Base-by-base conservation (phyloP, 257 asterid species). In the Plantago elongata region DNA sequence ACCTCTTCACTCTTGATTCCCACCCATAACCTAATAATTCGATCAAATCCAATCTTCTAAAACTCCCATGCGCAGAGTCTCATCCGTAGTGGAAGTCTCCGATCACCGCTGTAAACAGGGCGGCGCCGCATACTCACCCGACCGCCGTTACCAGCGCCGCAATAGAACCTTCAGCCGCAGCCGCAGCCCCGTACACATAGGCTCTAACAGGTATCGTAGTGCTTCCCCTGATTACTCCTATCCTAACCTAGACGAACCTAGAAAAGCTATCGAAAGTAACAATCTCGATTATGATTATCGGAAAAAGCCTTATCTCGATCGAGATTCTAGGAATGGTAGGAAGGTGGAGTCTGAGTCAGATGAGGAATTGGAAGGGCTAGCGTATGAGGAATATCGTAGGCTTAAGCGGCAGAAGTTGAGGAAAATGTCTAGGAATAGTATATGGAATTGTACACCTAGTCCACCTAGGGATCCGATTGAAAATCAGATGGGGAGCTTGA, bases 381-480 rank as follows among this genome's bases (percentile, higher is more conserved):
- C 73, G n/a, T 84, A 63, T 37, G 95, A 84, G 45, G 99, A 92
- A 57, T 84, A 85, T 57, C 84, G 99, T 46, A 78, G 89, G 79
- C 74, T 81, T 42, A 89, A 89, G 69, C 94, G 97, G 52, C 96
- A 81, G 70, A 87, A 83, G 61, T 54, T 84, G 89, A 80, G 99
- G 50, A 92, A 89, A 54, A 38, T 5, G 76, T 73, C 81, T 3
- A 81, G 30, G 44, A 61, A 55, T 54, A 70, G 86, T 68, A 69
- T 92, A 18, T 92, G 97, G 97, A 80, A 70, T 42, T 81, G 88
- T 66, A 89, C 99, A 1, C 99, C 99, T 52, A 92, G 99, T 59
- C 99, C 99, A 30, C 94, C 93, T 65, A 86, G 99, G 84, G 78
- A 48, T 73, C 82, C 85, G 10, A 64, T 72, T 57, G 84, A 73